Conservation (phyloP, 2,329 filamentous ascomycete genomes). For the Sclerotinia borealis region DNA sequence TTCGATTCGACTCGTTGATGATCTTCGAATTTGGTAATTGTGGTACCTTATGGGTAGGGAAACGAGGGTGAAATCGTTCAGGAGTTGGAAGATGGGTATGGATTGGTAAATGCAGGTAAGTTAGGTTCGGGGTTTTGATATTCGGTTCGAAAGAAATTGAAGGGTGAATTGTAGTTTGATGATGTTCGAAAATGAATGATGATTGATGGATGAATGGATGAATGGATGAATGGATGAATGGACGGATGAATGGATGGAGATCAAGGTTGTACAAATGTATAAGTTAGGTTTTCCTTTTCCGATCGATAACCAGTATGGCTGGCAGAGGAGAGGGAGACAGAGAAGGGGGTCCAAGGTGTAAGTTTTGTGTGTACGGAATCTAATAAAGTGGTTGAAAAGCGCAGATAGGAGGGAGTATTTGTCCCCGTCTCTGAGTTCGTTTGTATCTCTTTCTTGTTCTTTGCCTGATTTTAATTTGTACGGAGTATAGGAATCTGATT, state of each 20-base stretch:
- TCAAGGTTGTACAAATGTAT: not conserved
- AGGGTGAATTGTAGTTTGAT: not conserved
- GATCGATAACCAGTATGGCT: not conserved
- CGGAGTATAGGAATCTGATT: not conserved
- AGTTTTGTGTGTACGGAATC: not conserved
- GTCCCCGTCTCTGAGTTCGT: not conserved
- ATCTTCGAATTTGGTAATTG: conserved; percentile 7
- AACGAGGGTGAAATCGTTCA: not conserved
- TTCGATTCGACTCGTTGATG: not conserved
- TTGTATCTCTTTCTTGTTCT: not conserved
- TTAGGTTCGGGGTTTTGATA: not conserved
- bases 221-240: not conserved
- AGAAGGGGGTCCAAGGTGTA: not conserved
- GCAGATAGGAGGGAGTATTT: not conserved
- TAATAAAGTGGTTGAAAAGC: not conserved
- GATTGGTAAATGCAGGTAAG: not conserved
- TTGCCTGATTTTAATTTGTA: not conserved
- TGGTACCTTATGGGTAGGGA: not conserved
- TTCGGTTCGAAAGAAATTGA: not conserved
- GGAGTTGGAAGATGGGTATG: not conserved
- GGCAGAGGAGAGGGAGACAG: not conserved
- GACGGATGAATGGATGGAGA: not conserved
- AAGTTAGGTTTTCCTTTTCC: not conserved
- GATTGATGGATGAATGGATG: not conserved
- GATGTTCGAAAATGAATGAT: not conserved